Evolutionary conservation across 208 protist genomes (phyloP).

Genomic region (Leptomonas seymouri): DNA sequence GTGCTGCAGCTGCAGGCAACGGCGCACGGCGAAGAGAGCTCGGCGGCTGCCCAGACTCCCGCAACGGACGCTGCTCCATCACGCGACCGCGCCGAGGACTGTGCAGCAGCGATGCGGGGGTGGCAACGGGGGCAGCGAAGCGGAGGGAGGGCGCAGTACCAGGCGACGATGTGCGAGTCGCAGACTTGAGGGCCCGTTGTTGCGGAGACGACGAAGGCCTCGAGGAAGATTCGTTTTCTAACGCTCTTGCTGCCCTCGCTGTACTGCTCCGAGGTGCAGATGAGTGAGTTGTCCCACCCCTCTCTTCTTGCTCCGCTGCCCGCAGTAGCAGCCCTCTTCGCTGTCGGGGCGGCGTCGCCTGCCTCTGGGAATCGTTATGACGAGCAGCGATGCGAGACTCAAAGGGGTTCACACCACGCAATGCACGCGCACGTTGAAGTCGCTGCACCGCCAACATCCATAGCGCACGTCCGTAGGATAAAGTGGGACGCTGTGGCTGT

Average conservation of each 20-base stretch:
- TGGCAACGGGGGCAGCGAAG: neutral
- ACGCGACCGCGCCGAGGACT: constrained; percentile 1
- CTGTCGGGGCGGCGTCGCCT: neutral
- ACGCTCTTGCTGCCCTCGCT: neutral
- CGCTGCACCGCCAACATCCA: constrained; percentile 76
- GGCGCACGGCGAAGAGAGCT: neutral
- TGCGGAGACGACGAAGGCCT: neutral
- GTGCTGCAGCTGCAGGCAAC: neutral
- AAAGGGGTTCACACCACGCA: constrained; percentile 45
- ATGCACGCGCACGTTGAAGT: constrained; percentile 35
- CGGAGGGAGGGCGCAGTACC: neutral
- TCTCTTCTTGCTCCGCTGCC: neutral
- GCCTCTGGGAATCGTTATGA: neutral
- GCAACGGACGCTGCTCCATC: neutral
- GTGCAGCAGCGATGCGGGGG: neutral
- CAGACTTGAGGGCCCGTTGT: neutral
- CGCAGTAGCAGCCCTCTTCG: neutral
- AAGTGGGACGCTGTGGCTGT: neutral
- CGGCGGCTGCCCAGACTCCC: neutral
- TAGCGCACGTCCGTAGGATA: constrained; percentile 74
- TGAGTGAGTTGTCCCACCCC: neutral
- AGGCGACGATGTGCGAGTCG: neutral
- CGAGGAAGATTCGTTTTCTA: neutral
- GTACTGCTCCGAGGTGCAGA: neutral
- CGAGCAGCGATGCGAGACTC: constrained; percentile 7